Percentiles rank a stretch among this genome's conserved stretches.
These are phyloP conservation scores for Byssoonygena ceratinophila DNA, from an alignment of 2,329 filamentous ascomycete genomes.

Conservation along the genomic window DNA sequence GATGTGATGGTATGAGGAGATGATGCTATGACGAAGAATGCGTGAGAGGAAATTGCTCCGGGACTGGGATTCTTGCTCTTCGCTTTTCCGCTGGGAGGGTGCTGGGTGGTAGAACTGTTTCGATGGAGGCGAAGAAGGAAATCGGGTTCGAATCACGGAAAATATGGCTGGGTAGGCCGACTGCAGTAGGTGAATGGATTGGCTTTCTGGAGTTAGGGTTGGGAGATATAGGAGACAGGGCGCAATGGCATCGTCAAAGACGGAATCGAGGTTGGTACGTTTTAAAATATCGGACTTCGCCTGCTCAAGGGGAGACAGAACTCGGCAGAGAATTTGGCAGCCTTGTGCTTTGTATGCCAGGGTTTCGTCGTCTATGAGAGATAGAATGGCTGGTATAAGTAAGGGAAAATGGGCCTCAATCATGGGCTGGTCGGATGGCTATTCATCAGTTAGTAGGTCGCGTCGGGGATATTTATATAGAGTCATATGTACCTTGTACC, in stretches of 20 bases:
- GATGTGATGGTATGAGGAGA: conserved; percentile 36
- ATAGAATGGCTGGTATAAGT: conserved; percentile 35
- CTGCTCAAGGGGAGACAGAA: conserved; percentile 29
- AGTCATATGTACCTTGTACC: conserved; percentile 27
- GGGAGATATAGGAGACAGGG: conserved; percentile 69
- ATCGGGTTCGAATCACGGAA: conserved; percentile 42
- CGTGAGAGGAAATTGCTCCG: conserved; percentile 19
- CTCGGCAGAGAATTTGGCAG: conserved; percentile 28
- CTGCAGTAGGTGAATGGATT: conserved; percentile 55
- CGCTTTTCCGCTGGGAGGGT: conserved; percentile 5
- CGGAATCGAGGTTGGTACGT: conserved; percentile 36
- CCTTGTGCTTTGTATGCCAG: conserved; percentile 31
- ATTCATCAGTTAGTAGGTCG: background rate
- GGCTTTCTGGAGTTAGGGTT: conserved; percentile 60
- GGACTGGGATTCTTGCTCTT: conserved; percentile 20
- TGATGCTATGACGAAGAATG: conserved; percentile 28
- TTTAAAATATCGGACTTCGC: conserved; percentile 32
- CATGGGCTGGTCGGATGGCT: conserved; percentile 22
- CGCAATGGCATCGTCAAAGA: conserved; percentile 37
- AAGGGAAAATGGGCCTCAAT: conserved; percentile 38
- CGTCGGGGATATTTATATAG: background rate
- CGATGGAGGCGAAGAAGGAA: conserved; percentile 21
- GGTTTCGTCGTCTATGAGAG: conserved; percentile 36
- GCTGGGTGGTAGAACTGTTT: conserved; percentile 13
- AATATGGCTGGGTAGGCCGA: conserved; percentile 58